Evolutionary conservation across 2,329 filamentous ascomycete species (phyloP).

Genomic region (Aspergillus vadensis): DNA sequence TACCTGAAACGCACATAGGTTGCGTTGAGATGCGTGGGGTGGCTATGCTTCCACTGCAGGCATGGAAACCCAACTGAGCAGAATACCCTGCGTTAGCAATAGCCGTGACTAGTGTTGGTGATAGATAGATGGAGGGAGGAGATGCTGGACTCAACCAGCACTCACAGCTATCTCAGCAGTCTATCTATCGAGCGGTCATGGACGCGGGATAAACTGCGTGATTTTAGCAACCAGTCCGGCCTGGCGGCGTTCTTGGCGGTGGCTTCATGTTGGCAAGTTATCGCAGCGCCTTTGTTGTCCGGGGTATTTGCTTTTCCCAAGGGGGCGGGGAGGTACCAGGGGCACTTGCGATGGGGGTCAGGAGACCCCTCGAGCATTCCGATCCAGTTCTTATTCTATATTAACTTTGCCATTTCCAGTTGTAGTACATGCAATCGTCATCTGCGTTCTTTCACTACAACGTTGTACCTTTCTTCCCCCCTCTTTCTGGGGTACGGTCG

Average conservation of each 20-base stretch:
- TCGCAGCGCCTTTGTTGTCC: neutral
- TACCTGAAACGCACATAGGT: constrained; percentile 10
- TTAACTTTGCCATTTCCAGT: constrained; percentile 7
- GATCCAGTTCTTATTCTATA: constrained; percentile 9
- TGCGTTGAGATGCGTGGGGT: constrained; percentile 4
- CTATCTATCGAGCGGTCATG: neutral
- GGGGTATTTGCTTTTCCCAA: neutral
- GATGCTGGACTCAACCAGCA: neutral
- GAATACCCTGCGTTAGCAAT: neutral
- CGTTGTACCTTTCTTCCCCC: neutral
- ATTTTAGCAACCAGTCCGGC: constrained; percentile 14
- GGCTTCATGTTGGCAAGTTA: constrained; percentile 12
- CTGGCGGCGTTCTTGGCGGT: constrained; percentile 19
- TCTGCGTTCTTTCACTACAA: neutral
- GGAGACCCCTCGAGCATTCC: neutral
- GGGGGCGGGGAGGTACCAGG: neutral
- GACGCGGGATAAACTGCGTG: constrained; percentile 12
- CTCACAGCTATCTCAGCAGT: neutral
- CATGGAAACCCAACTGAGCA: constrained; percentile 5
- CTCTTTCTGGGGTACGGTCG: constrained; percentile 4
- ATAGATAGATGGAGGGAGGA: neutral
- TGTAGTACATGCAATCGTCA: constrained; percentile 4
- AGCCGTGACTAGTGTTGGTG: neutral
- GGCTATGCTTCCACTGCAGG: constrained; percentile 8
- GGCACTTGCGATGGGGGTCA: neutral